These are phyloP conservation scores for Rhynchospora tenuis DNA, from an alignment of 176 grass and related monocot species.

Conservation along the genomic window DNA sequence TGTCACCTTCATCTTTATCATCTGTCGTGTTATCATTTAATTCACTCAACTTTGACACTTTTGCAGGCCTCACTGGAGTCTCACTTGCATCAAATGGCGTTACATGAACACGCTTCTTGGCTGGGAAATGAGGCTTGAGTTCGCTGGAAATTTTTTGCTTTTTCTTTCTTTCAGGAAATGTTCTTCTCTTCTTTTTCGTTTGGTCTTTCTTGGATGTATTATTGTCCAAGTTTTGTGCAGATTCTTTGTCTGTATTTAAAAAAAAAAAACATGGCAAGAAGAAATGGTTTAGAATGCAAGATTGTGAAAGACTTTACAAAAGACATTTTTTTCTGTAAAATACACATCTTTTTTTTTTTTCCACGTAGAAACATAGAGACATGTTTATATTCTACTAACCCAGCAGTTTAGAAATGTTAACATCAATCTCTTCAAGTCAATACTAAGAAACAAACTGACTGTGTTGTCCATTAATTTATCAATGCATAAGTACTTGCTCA, in stretches of 20 bases:
- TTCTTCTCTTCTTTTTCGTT: constrained; percentile 9
- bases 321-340: not conserved
- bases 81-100: constrained; percentile 46
- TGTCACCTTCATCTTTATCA: constrained; percentile 20
- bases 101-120: constrained; percentile 81
- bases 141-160: constrained; percentile 15
- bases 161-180: constrained; percentile 25
- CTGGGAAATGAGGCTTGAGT: constrained; percentile 55
- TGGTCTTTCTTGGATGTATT: constrained; percentile 2
- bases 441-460: not conserved
- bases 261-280: not conserved
- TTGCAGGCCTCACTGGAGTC: constrained; percentile 43
- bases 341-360: not conserved
- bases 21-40: constrained; percentile 20
- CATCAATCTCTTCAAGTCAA: not conserved
- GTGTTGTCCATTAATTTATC: not conserved
- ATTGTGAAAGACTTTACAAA: not conserved
- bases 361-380: not conserved
- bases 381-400: not conserved
- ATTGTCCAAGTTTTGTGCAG: not conserved
- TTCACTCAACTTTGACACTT: constrained; percentile 44
- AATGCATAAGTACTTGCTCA: not conserved
- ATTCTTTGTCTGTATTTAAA: constrained; percentile 1
- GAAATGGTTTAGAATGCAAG: not conserved
- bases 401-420: not conserved